phyloP scores from a whole-genome alignment of 2,329 filamentous ascomycete species.

The Cladophialophora chaetospira region DNA sequence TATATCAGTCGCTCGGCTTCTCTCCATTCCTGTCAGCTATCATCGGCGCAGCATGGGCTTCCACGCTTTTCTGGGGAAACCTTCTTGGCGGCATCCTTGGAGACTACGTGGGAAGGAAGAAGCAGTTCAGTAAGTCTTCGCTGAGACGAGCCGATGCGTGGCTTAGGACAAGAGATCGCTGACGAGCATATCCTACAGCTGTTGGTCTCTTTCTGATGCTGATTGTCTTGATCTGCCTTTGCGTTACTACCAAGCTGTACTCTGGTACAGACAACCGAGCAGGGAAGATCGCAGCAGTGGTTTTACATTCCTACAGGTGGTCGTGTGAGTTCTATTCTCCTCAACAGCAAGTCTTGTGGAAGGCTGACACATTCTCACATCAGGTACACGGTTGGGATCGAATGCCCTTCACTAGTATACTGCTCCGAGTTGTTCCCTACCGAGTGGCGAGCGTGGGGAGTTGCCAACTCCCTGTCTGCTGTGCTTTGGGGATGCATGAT shows the following conservation, averaged over 20 bases:
- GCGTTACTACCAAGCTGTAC: too few relatives aligned
- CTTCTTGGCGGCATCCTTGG: neutral
- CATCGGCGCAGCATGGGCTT: neutral
- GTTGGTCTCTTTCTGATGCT: too few relatives aligned
- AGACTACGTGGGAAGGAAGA: neutral
- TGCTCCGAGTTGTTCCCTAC: constrained; percentile 1
- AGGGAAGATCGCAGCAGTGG: neutral
- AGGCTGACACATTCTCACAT: neutral
- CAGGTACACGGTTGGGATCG: constrained; percentile 1
- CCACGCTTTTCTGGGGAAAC: neutral
- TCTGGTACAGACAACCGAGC: neutral
- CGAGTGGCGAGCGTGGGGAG: neutral
- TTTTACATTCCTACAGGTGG: neutral
- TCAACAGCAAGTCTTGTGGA: neutral
- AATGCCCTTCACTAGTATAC: constrained; percentile 7
- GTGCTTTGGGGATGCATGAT: neutral
- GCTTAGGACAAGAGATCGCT: neutral
- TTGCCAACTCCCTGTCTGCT: neutral
- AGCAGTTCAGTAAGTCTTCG: neutral
- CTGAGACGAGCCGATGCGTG: neutral
- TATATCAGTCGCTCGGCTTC: neutral
- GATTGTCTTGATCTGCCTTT: too few relatives aligned
- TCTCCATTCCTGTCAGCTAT: neutral
- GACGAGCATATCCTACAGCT: too few relatives aligned
- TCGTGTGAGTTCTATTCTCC: neutral